Conservation (phyloP, 2,329 filamentous ascomycete genomes). For the Clonostachys rosea region DNA sequence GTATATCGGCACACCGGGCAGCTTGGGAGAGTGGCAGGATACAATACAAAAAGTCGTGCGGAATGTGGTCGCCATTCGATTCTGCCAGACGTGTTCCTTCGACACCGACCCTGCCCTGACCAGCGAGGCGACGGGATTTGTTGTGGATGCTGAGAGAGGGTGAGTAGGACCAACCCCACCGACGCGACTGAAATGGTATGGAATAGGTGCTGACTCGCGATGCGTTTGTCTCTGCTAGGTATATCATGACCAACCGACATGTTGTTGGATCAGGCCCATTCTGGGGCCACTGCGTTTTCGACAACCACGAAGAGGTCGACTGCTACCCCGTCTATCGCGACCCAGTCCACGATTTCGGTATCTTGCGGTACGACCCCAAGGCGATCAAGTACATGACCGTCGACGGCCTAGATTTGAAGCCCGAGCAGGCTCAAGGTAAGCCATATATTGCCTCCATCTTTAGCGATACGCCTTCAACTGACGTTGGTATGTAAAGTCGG, state of each 20-base stretch:
- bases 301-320: constrained; percentile 96
- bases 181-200: neutral
- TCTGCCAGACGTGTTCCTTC: constrained; percentile 96
- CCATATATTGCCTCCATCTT: too few species aligned
- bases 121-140: constrained; percentile 95
- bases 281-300: constrained; percentile 97
- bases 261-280: constrained; percentile 95
- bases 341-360: constrained; percentile 97
- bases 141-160: constrained; percentile 90
- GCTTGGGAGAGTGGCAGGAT: constrained; percentile 75
- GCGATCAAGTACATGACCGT: constrained; percentile 97
- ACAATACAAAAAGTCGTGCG: constrained; percentile 92
- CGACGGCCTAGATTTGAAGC: constrained; percentile 71
- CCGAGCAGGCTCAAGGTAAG: constrained; percentile 72
- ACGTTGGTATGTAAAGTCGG: constrained; percentile 52
- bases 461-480: neutral
- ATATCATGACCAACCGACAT: constrained; percentile 85
- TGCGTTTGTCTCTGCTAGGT: constrained; percentile 29
- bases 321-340: constrained; percentile 96
- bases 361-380: constrained; percentile 91
- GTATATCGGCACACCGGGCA: constrained; percentile 29
- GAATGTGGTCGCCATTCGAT: constrained; percentile 97
- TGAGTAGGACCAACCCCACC: constrained; percentile 33
- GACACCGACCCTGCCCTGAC: constrained; percentile 94
- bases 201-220: neutral